phyloP scores from a whole-genome alignment of 2,329 filamentous ascomycete species.

The Colletotrichum salicis region DNA sequence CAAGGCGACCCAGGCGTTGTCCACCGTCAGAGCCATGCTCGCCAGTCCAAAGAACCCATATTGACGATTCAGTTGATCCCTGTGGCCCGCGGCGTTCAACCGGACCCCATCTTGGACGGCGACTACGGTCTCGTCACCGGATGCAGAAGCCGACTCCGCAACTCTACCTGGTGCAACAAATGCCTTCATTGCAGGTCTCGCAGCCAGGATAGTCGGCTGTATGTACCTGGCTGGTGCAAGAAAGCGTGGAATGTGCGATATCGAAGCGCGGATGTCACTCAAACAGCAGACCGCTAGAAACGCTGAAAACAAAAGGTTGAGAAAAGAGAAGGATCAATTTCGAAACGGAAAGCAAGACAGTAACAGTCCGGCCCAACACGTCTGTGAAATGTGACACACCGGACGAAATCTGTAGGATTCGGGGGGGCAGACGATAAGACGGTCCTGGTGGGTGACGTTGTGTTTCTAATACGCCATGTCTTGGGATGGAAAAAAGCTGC shows the following conservation, averaged over 20 bases:
- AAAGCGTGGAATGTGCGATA: neutral
- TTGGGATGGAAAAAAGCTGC: constrained; percentile 14
- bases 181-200: neutral
- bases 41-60: constrained; percentile 70
- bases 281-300: neutral
- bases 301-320: neutral
- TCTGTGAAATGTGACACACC: neutral
- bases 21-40: constrained; percentile 69
- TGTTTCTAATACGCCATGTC: constrained; percentile 9
- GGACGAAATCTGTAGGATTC: neutral
- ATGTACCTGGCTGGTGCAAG: neutral
- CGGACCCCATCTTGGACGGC: constrained; percentile 51
- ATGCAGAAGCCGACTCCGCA: neutral
- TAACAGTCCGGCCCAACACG: neutral
- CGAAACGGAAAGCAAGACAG: neutral
- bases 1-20: constrained; percentile 73
- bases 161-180: neutral
- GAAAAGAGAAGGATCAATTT: neutral
- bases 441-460: neutral
- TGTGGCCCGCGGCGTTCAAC: constrained; percentile 73
- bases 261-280: too few species aligned
- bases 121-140: constrained; percentile 46
- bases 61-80: constrained; percentile 71
- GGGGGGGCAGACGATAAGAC: neutral
- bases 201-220: too few species aligned